These are phyloP conservation scores for Papiliotrema laurentii DNA, from an alignment of 1,284 basidiomycete genomes.

Conservation along the genomic window DNA sequence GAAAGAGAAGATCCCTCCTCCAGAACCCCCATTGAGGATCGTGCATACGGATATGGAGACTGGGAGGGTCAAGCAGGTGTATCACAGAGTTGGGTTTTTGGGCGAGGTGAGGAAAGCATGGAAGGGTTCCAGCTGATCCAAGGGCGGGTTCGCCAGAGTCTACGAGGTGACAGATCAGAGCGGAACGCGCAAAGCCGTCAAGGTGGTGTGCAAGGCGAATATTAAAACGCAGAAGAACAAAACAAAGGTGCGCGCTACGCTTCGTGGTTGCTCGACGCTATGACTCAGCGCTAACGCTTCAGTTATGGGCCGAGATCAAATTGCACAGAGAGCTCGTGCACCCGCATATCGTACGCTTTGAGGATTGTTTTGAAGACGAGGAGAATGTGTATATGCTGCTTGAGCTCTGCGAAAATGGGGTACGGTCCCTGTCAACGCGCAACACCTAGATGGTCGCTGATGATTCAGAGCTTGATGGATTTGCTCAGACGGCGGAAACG, in stretches of 20 bases:
- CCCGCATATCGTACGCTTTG: slow-evolving; percentile 87
- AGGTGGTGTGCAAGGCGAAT: slow-evolving; percentile 77
- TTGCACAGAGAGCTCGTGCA: slow-evolving; percentile 89
- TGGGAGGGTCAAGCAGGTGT: slow-evolving; percentile 56
- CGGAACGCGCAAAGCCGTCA: slow-evolving; percentile 69
- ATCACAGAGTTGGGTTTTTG: slow-evolving; percentile 69
- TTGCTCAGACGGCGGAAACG: slow-evolving; percentile 81
- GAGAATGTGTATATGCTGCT: slow-evolving; percentile 97
- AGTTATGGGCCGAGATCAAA: slow-evolving; percentile 98
- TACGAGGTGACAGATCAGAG: slow-evolving; percentile 74
- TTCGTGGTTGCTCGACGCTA: neutral
- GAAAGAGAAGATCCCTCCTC: slow-evolving; percentile 64
- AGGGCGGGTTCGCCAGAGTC: slow-evolving; percentile 88
- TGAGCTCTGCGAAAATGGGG: slow-evolving; percentile 83
- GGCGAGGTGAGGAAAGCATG: slow-evolving; percentile 69
- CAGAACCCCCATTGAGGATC: slow-evolving; percentile 74
- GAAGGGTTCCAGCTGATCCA: neutral
- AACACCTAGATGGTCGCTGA: neutral
- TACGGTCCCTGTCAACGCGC: slow-evolving; percentile 30
- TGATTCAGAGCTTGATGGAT: slow-evolving; percentile 63
- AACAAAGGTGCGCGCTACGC: slow-evolving; percentile 63
- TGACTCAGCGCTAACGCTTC: neutral
- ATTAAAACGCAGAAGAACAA: slow-evolving; percentile 87
- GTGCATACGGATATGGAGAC: slow-evolving; percentile 62
- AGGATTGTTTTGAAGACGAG: slow-evolving; percentile 92